These are phyloP conservation scores for Tricholoma matsutake DNA, from an alignment of 768 basidiomycete species.

Conservation along the genomic window DNA sequence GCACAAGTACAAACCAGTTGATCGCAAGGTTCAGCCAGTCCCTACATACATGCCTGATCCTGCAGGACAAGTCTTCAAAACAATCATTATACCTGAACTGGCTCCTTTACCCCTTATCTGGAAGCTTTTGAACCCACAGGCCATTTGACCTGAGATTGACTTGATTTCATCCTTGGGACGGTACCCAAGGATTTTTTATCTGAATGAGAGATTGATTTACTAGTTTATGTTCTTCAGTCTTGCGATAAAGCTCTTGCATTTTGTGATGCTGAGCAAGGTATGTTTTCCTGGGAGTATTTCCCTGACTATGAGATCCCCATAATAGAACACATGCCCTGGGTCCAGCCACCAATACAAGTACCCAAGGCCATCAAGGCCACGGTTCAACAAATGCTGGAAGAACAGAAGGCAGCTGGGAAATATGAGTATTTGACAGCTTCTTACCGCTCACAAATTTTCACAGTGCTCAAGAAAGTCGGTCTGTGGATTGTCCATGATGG, in stretches of 20 bases:
- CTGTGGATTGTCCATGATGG: slow-evolving; percentile 13
- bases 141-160: slow-evolving; percentile 11
- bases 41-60: slow-evolving; percentile 23
- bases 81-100: slow-evolving; percentile 12
- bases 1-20: slow-evolving; percentile 20
- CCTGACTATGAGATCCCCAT: too few species aligned
- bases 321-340: too few species aligned
- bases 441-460: too few species aligned
- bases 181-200: slow-evolving; percentile 5
- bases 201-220: slow-evolving; percentile 13
- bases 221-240: slow-evolving; percentile 11
- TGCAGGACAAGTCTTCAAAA: background rate
- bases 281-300: too few species aligned
- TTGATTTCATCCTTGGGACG: slow-evolving; percentile 11
- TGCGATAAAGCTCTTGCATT: slow-evolving; percentile 16
- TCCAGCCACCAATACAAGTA: too few species aligned
- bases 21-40: slow-evolving; percentile 23
- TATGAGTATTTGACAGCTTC: too few species aligned
- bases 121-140: slow-evolving; percentile 4
- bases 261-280: too few species aligned
- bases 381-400: too few species aligned
- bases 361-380: too few species aligned
- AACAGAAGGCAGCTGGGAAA: too few species aligned
- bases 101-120: slow-evolving; percentile 6
- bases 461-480: too few species aligned